Evolutionary conservation across 345 rosid genomes (phyloP).

Genomic region (Brassica nigra): DNA sequence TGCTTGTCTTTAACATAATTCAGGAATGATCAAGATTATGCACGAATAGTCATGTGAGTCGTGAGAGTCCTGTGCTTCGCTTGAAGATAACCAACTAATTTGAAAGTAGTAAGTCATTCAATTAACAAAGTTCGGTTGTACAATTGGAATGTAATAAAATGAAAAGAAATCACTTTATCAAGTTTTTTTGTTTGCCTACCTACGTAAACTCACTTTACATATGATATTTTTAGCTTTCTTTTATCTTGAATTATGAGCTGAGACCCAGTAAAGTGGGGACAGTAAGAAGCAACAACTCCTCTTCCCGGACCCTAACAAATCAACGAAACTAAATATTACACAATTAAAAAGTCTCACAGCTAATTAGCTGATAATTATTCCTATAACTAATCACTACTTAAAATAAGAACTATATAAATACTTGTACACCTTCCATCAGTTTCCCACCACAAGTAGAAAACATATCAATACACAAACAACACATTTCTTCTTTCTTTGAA

Average conservation of each 20-base stretch:
- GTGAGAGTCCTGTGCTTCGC: neutral
- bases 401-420: constrained; percentile 22
- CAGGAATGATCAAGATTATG: too few species aligned
- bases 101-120: neutral
- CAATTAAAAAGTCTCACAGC: neutral
- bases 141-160: neutral
- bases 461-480: constrained; percentile 29
- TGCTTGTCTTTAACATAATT: too few species aligned
- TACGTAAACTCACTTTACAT: neutral
- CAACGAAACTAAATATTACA: constrained; percentile 30
- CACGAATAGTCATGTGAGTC: too few species aligned
- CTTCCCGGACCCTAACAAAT: constrained; percentile 26
- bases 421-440: constrained; percentile 9
- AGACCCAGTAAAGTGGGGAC: neutral
- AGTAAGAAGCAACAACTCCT: constrained; percentile 1
- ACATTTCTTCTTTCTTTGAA: constrained; percentile 9
- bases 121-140: constrained; percentile 9
- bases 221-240: neutral
- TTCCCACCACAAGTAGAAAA: constrained; percentile 28
- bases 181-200: neutral
- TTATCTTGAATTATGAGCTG: neutral
- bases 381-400: constrained; percentile 9
- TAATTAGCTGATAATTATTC: constrained; percentile 23
- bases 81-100: neutral
- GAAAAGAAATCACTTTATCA: neutral